A percentile compares a stretch with the other conserved stretches of the same genome.
These are phyloP conservation scores for Nyctanthes arbortristis DNA, from an alignment of 257 asterid genomes.

Conservation along the genomic window DNA sequence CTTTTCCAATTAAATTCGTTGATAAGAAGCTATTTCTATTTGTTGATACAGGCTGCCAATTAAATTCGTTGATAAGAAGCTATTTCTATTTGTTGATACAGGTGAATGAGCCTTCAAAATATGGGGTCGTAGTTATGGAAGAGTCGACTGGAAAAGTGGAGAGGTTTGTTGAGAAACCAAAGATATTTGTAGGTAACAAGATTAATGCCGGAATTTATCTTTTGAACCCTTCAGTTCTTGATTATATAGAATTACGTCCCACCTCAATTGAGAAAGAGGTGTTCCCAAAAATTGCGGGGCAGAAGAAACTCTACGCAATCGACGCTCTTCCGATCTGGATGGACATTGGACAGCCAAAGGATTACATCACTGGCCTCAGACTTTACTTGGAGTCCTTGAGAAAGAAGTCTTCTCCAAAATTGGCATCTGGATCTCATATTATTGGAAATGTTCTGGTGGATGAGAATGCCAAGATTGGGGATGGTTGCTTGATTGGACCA, in stretches of 20 bases:
- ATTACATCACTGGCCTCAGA: slow-evolving; percentile 74
- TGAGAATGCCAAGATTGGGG: slow-evolving; percentile 74
- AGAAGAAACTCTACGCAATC: slow-evolving; percentile 71
- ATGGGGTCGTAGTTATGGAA: slow-evolving; percentile 83
- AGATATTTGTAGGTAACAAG: slow-evolving; percentile 86
- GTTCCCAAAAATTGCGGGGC: slow-evolving; percentile 74
- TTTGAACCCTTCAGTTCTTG: slow-evolving; percentile 76
- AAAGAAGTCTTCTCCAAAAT: slow-evolving; percentile 58
- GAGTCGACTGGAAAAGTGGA: slow-evolving; percentile 77
- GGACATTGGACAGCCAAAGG: slow-evolving; percentile 97
- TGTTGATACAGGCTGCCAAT: too few relatives aligned
- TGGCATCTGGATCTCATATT: slow-evolving; percentile 61
- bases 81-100: slow-evolving; percentile 23
- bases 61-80: background rate
- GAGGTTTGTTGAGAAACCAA: slow-evolving; percentile 90
- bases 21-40: too few relatives aligned
- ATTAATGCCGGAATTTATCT: slow-evolving; percentile 91
- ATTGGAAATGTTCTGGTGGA: slow-evolving; percentile 77
- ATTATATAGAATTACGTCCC: slow-evolving; percentile 69
- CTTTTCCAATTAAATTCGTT: background rate
- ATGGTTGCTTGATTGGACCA: slow-evolving; percentile 88
- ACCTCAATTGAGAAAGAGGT: slow-evolving; percentile 91
- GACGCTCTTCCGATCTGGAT: slow-evolving; percentile 85
- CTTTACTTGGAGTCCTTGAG: slow-evolving; percentile 69
- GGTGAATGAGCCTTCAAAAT: slow-evolving; percentile 96